Base-by-base conservation (phyloP, 164 flowering plant species). In the Liquidambar formosana region DNA sequence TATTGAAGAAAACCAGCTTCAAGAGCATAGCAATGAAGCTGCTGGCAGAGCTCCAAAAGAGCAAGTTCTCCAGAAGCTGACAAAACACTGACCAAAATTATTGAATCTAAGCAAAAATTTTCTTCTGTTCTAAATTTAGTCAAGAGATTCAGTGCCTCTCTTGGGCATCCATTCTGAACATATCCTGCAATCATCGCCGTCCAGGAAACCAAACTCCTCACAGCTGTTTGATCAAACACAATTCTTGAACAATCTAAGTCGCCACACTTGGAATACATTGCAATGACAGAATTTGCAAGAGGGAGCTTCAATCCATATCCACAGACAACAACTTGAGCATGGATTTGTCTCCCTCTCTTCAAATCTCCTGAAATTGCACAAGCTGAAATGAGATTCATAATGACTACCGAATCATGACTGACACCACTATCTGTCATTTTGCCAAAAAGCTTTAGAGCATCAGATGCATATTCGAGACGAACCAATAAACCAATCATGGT, bases 141-240 rank as follows among this genome's bases (percentile, higher is more conserved):
- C 19, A 79, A 47, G 33, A 77, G 72, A 49, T 61, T 8, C 61
- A 81, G 27, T 61, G 85, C 83, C 54, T 79, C 74, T 47, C 23
- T 58, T 5, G 81, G 75, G 11, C 21, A 28, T 46, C 82, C 83
- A 68, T 77, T 75, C 51, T 67, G 78, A 18, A 56, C 62, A 69
- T 54, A 80, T 38, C 87, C 84, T 52, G 80, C 72, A 57, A 83
- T 74, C 71, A 79, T 76, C 4, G 80, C 80, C 18, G 81, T 75
- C 83, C 81, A 79, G 19, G 82, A 75, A 66, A 76, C 76, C 56
- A 76, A 59, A 69, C 76, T 79, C 76, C 67, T 79, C 26, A 60
- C 47, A 5, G 16, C 19, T 45, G 62, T 63, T 33, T 25, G 59
- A 63, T 75, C 53, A 69, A 83, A 81, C 60, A 73, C 25, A 45